Evolutionary conservation across 768 basidiomycete genomes (phyloP).

Genomic region (Imleria badia): DNA sequence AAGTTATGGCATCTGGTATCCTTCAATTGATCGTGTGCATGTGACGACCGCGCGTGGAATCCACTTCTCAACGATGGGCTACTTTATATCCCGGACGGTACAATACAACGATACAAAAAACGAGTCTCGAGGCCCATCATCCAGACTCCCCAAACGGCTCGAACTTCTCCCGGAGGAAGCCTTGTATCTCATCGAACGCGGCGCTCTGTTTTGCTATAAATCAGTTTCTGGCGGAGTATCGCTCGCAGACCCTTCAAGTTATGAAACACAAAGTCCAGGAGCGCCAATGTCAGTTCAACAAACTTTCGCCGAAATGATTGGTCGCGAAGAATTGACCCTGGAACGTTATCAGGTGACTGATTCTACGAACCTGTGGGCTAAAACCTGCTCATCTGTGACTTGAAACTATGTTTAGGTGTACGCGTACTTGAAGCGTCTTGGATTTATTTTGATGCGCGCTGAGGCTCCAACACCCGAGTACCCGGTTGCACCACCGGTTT

Average conservation of each 20-base stretch:
- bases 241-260: conserved; percentile 1
- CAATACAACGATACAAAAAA: conserved; percentile 30
- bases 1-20: conserved; percentile 82
- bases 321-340: conserved; percentile 68
- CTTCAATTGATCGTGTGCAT: conserved; percentile 59
- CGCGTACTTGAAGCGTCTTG: conserved; percentile 87
- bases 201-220: conserved; percentile 84
- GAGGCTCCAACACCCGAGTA: conserved; percentile 56
- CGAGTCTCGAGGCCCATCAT: neutral
- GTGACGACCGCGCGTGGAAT: conserved; percentile 79
- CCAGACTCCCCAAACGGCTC: conserved; percentile 59
- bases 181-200: conserved; percentile 90
- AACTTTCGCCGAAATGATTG: conserved; percentile 84
- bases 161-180: conserved; percentile 96
- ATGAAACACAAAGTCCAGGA: conserved; percentile 48
- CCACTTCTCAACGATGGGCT: conserved; percentile 79
- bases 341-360: conserved; percentile 81
- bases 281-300: conserved; percentile 91
- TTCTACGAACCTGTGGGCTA: conserved; percentile 6
- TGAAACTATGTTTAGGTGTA: conserved; percentile 63
- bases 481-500: conserved; percentile 43
- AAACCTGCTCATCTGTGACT: neutral
- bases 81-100: conserved; percentile 58
- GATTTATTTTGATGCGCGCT: conserved; percentile 85
- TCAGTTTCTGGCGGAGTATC: conserved; percentile 35